Base-by-base conservation (phyloP, 1,284 basidiomycete genomes). In the Malassezia sympodialis region DNA sequence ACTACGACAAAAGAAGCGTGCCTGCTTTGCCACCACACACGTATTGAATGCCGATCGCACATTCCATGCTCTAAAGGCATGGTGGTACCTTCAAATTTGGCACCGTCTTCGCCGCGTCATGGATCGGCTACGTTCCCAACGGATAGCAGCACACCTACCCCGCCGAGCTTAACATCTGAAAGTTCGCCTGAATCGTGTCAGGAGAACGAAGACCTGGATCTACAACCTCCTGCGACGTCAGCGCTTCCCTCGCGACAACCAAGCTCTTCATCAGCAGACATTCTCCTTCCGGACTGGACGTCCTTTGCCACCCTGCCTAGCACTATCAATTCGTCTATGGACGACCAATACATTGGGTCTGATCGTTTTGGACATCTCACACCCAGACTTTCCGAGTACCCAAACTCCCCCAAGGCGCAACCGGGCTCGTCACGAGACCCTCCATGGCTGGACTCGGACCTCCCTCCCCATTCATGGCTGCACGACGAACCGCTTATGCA, bases 171-270 rank as follows among this genome's bases (percentile, higher is more conserved):
- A 5, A 52, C 50, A 1, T 45, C 41, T 4, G 55, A 48, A 27
- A 57, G 55, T 40, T 57, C 55, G 19, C 55, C 55, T n/a, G 55
- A 47, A 26, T 57, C 55, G 17, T 28, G 15, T 12, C 31, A 51
- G 31, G 44, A 43, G 11, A 30, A 48, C 21, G 45, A 57, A 30
- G 55, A 57, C 8, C 17, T n/a, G 1, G 37, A 39, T 11, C 19
- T 21, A 4, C 37, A 39, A 21, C 37, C 37, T 10, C 11, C 19
- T 39, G 19, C 12, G 19, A 5, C 19, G 8, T 26, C 34, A 10
- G 23, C 46, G 46, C n/a, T 24, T n/a, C 10, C 46, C 11, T 19
- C 46, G 15, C 19, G 19, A 21, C 37, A 19, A 6, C 37, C 37
- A 15, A 39, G 37, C 15, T 1, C 12, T 15, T 21, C 44, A 4